phyloP scores from a whole-genome alignment of 768 basidiomycete genomes.

The Lanmaoa pseudosensibilis region DNA sequence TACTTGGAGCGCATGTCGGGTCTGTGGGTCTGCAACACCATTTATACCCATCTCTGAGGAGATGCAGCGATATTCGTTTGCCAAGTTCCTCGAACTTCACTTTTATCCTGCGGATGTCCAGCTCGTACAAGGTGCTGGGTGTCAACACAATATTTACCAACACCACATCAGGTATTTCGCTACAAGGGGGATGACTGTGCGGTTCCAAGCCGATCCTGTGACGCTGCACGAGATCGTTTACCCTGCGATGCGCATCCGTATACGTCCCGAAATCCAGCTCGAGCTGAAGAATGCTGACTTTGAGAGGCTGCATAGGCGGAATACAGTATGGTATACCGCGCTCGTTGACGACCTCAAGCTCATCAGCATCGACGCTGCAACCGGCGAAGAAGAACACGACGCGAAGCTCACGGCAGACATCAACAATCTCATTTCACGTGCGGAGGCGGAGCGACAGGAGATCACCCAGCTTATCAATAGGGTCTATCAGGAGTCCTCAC shows the following conservation, averaged over 20 bases:
- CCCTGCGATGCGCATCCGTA: slow-evolving; percentile 83
- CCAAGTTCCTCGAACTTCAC: slow-evolving; percentile 92
- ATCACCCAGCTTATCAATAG: slow-evolving; percentile 70
- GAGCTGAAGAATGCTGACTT: slow-evolving; percentile 93
- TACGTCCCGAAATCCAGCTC: slow-evolving; percentile 84
- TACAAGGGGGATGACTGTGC: slow-evolving; percentile 77
- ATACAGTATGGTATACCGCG: slow-evolving; percentile 70
- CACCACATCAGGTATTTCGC: slow-evolving; percentile 93
- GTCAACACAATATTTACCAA: slow-evolving; percentile 91
- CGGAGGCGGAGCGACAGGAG: slow-evolving; percentile 73
- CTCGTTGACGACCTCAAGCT: slow-evolving; percentile 74
- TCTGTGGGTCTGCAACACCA: slow-evolving; percentile 77
- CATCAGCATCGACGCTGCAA: slow-evolving; percentile 77
- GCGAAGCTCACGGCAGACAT: slow-evolving; percentile 61
- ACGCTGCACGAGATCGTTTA: slow-evolving; percentile 83
- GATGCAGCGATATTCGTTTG: slow-evolving; percentile 92
- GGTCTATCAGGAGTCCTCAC: slow-evolving; percentile 76
- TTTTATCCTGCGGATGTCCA: slow-evolving; percentile 91
- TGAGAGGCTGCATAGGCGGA: slow-evolving; percentile 68
- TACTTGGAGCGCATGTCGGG: slow-evolving; percentile 87
- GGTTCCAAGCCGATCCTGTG: slow-evolving; percentile 84
- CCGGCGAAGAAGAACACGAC: slow-evolving; percentile 73
- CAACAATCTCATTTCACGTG: slow-evolving; percentile 65
- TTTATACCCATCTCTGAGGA: slow-evolving; percentile 89
- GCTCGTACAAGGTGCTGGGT: slow-evolving; percentile 84